Evolutionary conservation across 371 early-diverging fungal species (phyloP).

Genomic region (Actinomucor elegans): DNA sequence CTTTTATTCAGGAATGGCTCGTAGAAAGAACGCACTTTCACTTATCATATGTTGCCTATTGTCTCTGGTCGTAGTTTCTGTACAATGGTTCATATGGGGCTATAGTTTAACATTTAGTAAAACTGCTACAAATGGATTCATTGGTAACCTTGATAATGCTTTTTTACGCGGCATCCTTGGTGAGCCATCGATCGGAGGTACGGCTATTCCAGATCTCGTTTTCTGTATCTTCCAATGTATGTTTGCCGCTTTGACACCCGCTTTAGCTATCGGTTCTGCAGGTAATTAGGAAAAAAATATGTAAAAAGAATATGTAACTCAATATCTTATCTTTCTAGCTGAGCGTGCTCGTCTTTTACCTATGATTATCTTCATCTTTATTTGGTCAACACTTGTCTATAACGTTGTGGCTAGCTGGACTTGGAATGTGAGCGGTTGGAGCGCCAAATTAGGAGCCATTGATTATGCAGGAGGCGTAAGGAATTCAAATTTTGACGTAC

Average conservation of each 20-base stretch:
- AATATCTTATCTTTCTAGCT: constrained; percentile 50
- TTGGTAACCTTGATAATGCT: constrained; percentile 80
- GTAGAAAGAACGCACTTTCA: constrained; percentile 79
- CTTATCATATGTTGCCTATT: constrained; percentile 68
- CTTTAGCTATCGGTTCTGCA: constrained; percentile 84
- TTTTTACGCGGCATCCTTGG: constrained; percentile 62
- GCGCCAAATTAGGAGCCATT: constrained; percentile 68
- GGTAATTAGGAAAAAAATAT: background rate
- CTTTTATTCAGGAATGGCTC: constrained; percentile 90
- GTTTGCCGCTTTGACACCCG: constrained; percentile 88
- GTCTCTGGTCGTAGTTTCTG: constrained; percentile 67
- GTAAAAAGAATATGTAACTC: background rate
- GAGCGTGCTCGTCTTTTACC: constrained; percentile 89
- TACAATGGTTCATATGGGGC: constrained; percentile 88
- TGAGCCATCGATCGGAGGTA: constrained; percentile 55
- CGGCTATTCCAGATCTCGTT: constrained; percentile 67
- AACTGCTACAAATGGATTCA: constrained; percentile 56
- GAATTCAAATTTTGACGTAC: background rate
- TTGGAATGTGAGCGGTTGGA: constrained; percentile 88
- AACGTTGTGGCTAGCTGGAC: constrained; percentile 90
- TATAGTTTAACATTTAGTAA: constrained; percentile 86
- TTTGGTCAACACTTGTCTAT: constrained; percentile 93
- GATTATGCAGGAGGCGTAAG: constrained; percentile 78
- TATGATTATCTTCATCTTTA: constrained; percentile 82
- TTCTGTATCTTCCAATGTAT: constrained; percentile 79